Evolutionary conservation across 139 green algal genomes (phyloP).

Genomic region (Deuterostichococcus epilithicus): DNA sequence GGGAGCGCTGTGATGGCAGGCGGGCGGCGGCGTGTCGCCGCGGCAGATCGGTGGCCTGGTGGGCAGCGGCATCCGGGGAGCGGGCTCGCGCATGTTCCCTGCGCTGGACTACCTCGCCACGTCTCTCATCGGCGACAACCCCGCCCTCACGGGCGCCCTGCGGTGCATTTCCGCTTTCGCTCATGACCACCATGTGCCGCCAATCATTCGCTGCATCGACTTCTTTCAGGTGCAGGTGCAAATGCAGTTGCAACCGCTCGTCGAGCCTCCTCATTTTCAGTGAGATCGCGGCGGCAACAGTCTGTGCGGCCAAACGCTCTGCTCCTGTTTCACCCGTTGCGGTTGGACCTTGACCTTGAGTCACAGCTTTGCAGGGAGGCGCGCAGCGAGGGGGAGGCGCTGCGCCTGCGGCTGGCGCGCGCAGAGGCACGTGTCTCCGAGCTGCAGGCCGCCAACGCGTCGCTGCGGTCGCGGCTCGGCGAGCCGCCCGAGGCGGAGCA

Average conservation of each 20-base stretch:
- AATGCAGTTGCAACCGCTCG: no score
- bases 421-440: not conserved
- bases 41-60: not conserved
- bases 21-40: not conserved
- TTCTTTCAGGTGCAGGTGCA: no score
- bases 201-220: no score
- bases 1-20: not conserved
- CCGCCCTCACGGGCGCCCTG: conserved; percentile 39
- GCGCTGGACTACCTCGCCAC: conserved; percentile 47
- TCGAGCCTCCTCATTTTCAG: no score
- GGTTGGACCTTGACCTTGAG: no score
- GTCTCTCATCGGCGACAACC: conserved; percentile 47
- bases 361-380: not conserved
- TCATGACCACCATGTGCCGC: no score
- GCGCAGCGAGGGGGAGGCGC: not conserved
- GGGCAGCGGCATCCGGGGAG: conserved; percentile 17
- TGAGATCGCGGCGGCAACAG: no score
- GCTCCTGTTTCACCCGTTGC: no score
- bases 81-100: conserved; percentile 41
- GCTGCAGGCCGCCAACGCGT: not conserved
- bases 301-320: no score
- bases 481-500: not conserved
- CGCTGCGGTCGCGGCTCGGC: not conserved
- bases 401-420: not conserved
- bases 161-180: not conserved